These are phyloP conservation scores for Pelargonium citronellum DNA, from an alignment of 441 rosid species.

Conservation along the genomic window DNA sequence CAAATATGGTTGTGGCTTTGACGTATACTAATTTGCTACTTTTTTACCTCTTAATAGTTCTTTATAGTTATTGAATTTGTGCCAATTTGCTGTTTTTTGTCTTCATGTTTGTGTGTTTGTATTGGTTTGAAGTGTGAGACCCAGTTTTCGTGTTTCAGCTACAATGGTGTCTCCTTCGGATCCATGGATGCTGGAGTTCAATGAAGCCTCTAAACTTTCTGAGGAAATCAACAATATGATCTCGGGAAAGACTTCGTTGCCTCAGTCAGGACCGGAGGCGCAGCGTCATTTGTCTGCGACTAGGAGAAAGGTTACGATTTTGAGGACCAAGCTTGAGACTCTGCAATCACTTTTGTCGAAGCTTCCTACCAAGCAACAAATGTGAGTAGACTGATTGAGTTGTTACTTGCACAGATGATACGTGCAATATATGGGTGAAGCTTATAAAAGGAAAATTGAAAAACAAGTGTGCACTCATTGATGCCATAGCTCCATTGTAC, in stretches of 20 bases:
- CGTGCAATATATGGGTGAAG: too few relatives aligned
- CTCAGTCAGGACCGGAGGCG: constrained; percentile 62
- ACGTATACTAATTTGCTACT: neutral
- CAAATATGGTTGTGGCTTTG: too few relatives aligned
- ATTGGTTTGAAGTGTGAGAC: neutral
- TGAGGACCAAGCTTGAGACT: constrained; percentile 72
- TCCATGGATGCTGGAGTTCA: constrained; percentile 75
- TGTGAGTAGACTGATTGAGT: constrained; percentile 37
- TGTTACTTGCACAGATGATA: neutral
- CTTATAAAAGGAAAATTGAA: neutral
- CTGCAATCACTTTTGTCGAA: constrained; percentile 60
- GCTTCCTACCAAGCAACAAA: constrained; percentile 64
- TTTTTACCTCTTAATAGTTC: too few relatives aligned
- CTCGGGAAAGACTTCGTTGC: constrained; percentile 44
- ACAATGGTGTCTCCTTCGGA: constrained; percentile 67
- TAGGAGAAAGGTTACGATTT: constrained; percentile 76
- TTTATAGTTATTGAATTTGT: neutral
- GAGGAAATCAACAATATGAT: constrained; percentile 84
- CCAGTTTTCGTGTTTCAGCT: constrained; percentile 18
- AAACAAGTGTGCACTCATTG: neutral
- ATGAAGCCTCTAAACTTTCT: constrained; percentile 64
- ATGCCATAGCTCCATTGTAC: neutral
- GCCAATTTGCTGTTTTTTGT: neutral
- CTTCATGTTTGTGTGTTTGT: neutral
- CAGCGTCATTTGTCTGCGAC: constrained; percentile 84